These are phyloP conservation scores for Zasmidium cellare DNA, from an alignment of 2,329 filamentous ascomycete genomes.

Conservation along the genomic window DNA sequence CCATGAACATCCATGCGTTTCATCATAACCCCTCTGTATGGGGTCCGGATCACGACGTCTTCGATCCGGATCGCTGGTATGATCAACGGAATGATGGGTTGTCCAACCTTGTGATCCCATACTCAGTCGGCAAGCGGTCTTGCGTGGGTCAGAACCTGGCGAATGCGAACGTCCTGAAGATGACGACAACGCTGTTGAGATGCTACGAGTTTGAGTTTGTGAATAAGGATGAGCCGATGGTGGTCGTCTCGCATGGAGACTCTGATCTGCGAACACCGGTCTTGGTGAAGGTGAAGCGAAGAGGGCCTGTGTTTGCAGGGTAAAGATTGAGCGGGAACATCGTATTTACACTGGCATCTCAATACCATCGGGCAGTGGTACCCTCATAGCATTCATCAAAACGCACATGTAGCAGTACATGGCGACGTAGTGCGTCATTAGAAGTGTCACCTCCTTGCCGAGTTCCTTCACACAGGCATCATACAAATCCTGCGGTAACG, in stretches of 20 bases:
- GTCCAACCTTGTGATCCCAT: constrained; percentile 5
- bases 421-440: constrained; percentile 24
- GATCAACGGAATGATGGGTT: constrained; percentile 4
- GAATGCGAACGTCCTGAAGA: constrained; percentile 7
- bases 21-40: constrained; percentile 8
- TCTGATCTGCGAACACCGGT: constrained; percentile 2
- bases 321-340: too few species aligned
- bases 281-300: constrained; percentile 1
- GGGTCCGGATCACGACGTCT: constrained; percentile 3
- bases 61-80: constrained; percentile 8
- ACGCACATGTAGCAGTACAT: constrained; percentile 25
- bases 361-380: constrained; percentile 8
- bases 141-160: constrained; percentile 9
- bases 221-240: constrained; percentile 5
- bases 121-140: constrained; percentile 1
- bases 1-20: constrained; percentile 2
- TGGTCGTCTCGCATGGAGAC: neutral
- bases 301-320: neutral
- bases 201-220: constrained; percentile 4
- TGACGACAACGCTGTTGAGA: constrained; percentile 2
- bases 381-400: constrained; percentile 24
- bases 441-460: constrained; percentile 23
- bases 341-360: neutral
- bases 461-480: constrained; percentile 19
- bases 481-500: constrained; percentile 16